Evolutionary conservation across 1,284 basidiomycete species (phyloP).

Genomic region (Polyporus tsugae): DNA sequence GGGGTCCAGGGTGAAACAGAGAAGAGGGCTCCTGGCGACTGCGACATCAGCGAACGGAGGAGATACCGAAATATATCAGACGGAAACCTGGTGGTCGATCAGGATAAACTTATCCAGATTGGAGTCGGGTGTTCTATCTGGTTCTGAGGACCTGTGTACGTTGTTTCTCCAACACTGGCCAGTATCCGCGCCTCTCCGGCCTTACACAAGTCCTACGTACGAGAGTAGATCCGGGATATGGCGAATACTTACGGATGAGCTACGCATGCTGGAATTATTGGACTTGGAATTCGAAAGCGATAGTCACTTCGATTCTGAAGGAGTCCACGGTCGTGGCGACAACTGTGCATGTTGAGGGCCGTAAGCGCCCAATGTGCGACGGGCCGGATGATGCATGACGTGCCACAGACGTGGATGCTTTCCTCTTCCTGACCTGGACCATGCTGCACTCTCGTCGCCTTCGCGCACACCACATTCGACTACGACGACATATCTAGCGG

Average conservation of each 20-base stretch:
- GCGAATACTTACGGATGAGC: background rate
- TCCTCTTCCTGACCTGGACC: background rate
- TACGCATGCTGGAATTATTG: background rate
- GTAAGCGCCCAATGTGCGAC: background rate
- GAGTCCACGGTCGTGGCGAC: no score
- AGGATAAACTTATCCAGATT: no score
- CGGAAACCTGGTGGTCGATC: no score
- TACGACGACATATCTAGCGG: background rate
- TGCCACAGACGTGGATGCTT: constrained; percentile 13
- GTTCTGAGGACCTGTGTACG: no score
- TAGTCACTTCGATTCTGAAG: background rate
- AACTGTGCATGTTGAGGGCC: no score
- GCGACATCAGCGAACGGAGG: background rate
- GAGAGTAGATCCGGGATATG: background rate
- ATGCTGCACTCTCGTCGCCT: background rate
- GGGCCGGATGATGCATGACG: constrained; percentile 6
- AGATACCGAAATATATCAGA: background rate
- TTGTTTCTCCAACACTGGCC: no score
- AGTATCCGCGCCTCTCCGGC: no score
- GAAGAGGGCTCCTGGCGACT: background rate
- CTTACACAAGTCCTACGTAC: no score
- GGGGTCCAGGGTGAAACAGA: background rate
- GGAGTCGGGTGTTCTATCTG: no score
- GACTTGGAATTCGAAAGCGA: no score
- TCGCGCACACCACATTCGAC: background rate